Evolutionary conservation across 2,329 filamentous ascomycete genomes (phyloP), one percentile per base, ranked within the genome.

Genomic region (Aspergillus ochraceus): DNA sequence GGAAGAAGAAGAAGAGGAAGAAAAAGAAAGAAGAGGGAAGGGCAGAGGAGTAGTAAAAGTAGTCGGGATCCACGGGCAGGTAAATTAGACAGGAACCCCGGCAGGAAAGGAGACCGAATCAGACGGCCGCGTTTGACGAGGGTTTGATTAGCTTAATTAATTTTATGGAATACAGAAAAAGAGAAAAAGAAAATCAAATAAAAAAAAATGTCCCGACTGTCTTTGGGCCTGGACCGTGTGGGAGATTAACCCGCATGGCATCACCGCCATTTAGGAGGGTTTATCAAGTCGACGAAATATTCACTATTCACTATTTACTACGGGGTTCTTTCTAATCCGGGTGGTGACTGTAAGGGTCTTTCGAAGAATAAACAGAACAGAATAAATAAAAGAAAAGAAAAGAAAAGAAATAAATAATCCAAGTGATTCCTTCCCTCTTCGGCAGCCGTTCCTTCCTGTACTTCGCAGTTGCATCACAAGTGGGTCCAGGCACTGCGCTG

Each of bases 1-100:
- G 58, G 60, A 58, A 26, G 52, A 59, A 59, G 32, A 60, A 61
- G 29, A 59, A 59, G 55, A 60, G 56, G 61, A 66, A 22, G 55
- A 59, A 57, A 60, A 61, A 54, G 55, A 45, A 30, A 39, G 39
- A 19, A 49, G 46, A 49, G 47, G 26, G 9, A 30, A 29, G 12
- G 49, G 12, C 11, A 49, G 12, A 32, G 54, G 36, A 51, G 47
- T 9, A 19, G 22, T 36, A 49, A 22, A 39, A 36, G 14, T 36
- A 47, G 42, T 42, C 17, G 6, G 30, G 26, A 46, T 24, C 26
- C 24, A 29, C 26, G 39, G 30, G 24, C 49, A 29, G 26, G 26
- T 29, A 55, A 54, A 45, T 14, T 29, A 52, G 39, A 49, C 32
- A 12, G 26, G 26, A 36, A 36, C 32, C 32, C 32, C 32, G 29